Percentiles rank a stretch among this genome's conserved stretches.
Conservation (phyloP, 768 basidiomycete species). For the Leccinum obscurum region DNA sequence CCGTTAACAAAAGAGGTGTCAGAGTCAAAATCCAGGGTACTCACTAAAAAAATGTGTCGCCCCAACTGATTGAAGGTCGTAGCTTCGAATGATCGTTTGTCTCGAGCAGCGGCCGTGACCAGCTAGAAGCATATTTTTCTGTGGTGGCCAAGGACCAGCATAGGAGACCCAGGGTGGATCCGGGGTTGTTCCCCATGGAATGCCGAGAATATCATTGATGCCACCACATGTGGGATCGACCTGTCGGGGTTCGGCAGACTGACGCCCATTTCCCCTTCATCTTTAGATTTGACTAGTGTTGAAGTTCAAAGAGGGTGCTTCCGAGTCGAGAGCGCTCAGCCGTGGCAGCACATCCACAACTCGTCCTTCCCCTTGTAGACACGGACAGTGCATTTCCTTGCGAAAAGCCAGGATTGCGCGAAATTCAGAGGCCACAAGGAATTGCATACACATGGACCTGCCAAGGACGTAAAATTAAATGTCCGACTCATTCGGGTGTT, state of each 20-base stretch:
- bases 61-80: not conserved
- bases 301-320: not conserved
- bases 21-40: not conserved
- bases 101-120: not conserved
- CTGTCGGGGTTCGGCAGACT: not conserved
- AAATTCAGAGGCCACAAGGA: not conserved
- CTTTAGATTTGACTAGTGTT: not conserved
- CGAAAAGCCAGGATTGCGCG: not conserved
- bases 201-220: not conserved
- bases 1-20: not conserved
- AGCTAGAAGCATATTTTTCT: too few relatives aligned
- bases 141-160: too few relatives aligned
- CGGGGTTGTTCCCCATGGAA: too few relatives aligned
- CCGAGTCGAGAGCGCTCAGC: not conserved
- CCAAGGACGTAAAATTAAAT: not conserved
- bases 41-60: not conserved
- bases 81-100: not conserved
- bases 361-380: too few relatives aligned
- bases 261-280: not conserved
- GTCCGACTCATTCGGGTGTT: not conserved
- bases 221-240: not conserved
- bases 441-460: not conserved
- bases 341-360: too few relatives aligned
- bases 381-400: too few relatives aligned
- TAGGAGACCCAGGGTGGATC: too few relatives aligned